A percentile compares a stretch with the other conserved stretches of the same genome.
Conservation (phyloP, 176 grass and related monocot species). For the Cenchrus americanus region DNA sequence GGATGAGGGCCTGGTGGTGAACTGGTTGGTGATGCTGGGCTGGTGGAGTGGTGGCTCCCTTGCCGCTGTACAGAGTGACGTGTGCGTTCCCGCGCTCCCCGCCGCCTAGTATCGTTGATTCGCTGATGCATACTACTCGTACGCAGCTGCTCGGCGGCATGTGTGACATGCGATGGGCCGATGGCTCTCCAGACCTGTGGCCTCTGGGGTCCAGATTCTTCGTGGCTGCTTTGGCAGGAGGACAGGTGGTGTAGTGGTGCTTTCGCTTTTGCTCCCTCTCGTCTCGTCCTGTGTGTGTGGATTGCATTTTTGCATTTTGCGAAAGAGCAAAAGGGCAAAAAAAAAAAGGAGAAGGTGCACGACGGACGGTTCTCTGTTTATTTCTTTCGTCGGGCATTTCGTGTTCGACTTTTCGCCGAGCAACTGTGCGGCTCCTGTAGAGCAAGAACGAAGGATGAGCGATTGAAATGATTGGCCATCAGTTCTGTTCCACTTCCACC, state of each 20-base stretch:
- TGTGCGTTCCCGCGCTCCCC: not conserved
- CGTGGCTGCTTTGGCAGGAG: not conserved
- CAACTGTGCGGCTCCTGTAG: not conserved
- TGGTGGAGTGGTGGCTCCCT: not conserved
- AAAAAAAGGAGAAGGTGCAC: not conserved
- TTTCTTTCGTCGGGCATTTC: constrained; percentile 6
- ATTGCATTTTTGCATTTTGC: constrained; percentile 2
- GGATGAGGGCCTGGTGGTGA: constrained; percentile 34
- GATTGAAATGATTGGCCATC: not conserved
- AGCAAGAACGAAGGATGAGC: not conserved
- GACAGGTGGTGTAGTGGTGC: not conserved
- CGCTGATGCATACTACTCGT: no score
- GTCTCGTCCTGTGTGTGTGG: constrained; percentile 29
- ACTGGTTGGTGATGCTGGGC: not conserved
- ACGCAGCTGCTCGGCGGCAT: not conserved
- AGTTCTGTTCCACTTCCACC: not conserved
- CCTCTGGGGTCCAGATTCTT: not conserved
- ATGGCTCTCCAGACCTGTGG: not conserved
- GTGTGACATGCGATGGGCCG: constrained; percentile 6
- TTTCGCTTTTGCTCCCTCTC: constrained; percentile 35
- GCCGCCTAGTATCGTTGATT: no score
- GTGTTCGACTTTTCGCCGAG: not conserved
- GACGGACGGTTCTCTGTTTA: not conserved
- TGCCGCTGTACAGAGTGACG: not conserved
- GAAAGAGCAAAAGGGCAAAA: not conserved